Base-by-base conservation (phyloP, 371 early-diverging fungal genomes). In the Dinochytrium kinnereticum region DNA sequence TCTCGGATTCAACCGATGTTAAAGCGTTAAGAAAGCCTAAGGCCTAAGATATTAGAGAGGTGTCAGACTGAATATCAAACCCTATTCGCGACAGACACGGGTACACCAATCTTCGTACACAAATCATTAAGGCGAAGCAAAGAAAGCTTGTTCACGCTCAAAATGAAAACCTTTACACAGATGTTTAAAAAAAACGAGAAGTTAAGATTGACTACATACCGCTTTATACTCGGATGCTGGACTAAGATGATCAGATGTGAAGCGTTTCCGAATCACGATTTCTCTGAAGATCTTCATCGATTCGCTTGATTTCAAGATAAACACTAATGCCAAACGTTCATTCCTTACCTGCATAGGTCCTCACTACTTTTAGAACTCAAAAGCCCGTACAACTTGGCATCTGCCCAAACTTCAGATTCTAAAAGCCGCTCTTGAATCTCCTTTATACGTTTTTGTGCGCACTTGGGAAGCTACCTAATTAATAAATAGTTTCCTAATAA, bases 381-480 rank as follows among this genome's bases (percentile, higher is more conserved):
- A n/a, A n/a, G 49, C 13, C 24, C 26, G 24, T 61, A 61, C 3
- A 61, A 21, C 13, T 33, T 7, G 10, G 17, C 28, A 13, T 61
- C 61, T 7, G 7, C 24, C 61, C 61, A 61, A 21, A 61, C 10
- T 24, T 61, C 37, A 3, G 61, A 61, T 61, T 61, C 61, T 24
- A 61, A 61, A 28, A 61, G 36, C 10, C 61, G 7, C 24, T 61
- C 61, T 13, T 37, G 31, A 31, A 61, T 15, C 36, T 31, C 61
- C 10, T 7, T 17, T 5, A 33, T 10, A 5, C 36, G 7, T 37
- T 61, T 61, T 34, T 13, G 17, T 2, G 34, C 3, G 3, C 34
- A 17, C 17, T 3, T 3, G 24, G 34, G 34, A 34, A 61, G 61
- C 61, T 61, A 31, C 17, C 17, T 10, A 61, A 10, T 61, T 34